Percentiles rank a stretch among this genome's conserved stretches.
phyloP scores from a whole-genome alignment of 2,329 filamentous ascomycete genomes.

The Aspergillus spinulosporus region DNA sequence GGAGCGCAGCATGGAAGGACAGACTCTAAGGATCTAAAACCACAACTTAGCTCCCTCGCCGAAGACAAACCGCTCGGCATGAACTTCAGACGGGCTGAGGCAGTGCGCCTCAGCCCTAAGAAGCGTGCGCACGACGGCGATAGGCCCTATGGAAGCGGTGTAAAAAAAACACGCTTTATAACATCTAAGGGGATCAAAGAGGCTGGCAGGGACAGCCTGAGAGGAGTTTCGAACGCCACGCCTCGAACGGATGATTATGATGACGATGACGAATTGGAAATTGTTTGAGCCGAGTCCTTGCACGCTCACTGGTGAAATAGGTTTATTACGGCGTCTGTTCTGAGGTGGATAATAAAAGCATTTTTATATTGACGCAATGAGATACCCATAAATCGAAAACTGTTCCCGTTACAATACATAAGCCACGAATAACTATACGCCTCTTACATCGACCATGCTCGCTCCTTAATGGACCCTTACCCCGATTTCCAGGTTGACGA shows the following conservation, averaged over 20 bases:
- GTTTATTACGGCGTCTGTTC: no score
- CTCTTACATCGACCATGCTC: no score
- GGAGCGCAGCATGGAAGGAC: slow-evolving; percentile 5
- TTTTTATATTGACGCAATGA: slow-evolving; percentile 7
- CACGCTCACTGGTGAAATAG: no score
- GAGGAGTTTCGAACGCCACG: slow-evolving; percentile 47
- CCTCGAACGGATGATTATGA: slow-evolving; percentile 45
- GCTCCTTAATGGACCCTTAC: no score
- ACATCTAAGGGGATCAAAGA: slow-evolving; percentile 75
- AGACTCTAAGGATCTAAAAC: slow-evolving; percentile 5
- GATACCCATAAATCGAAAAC: not conserved
- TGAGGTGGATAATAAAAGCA: not conserved
- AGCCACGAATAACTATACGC: no score
- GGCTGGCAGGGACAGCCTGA: slow-evolving; percentile 72
- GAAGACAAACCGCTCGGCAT: slow-evolving; percentile 24
- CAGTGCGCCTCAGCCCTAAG: slow-evolving; percentile 43
- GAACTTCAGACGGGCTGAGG: slow-evolving; percentile 37
- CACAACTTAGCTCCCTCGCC: not conserved
- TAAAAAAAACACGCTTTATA: slow-evolving; percentile 75
- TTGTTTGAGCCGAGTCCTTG: slow-evolving; percentile 34
- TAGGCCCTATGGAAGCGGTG: slow-evolving; percentile 34
- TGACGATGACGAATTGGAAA: slow-evolving; percentile 53
- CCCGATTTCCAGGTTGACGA: not conserved
- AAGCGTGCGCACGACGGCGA: slow-evolving; percentile 41
- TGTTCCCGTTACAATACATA: no score